Base-by-base conservation (phyloP, 2,329 filamentous ascomycete genomes). In the Diaporthe helianthi region DNA sequence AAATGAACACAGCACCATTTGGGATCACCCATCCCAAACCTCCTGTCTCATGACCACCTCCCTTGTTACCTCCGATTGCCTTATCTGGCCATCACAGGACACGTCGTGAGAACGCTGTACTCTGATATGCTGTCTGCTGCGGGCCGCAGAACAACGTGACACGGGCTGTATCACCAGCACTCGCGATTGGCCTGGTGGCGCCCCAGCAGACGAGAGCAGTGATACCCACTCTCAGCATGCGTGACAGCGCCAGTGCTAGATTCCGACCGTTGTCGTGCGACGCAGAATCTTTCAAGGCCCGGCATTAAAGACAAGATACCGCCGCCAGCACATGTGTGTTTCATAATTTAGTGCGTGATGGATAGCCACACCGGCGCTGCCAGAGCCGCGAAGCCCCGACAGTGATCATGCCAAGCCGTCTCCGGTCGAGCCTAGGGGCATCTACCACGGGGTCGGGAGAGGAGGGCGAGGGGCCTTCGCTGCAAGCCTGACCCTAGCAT, bases 181-280 rank as follows among this genome's bases (percentile, higher is more conserved):
- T 60, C 49, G 58, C 58, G 58, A 63, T 63, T 63, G 58, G 58
- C 41, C 41, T 63, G 26, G 58, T 36, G 58, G 41, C 44, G 58
- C 58, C 53, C 29, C 26, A 49, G 41, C 29, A 49, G 58, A 63
- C 58, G 41, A 63, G 41, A 63, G 58, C 41, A 36, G 58, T 63
- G 58, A 33, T 49, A 63, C 58, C n/a, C 58, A 22, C n/a, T 36
- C 44, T 49, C 58, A 49, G 58, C 26, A 49, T 36, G 55, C 58
- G 58, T 36, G 44, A 63, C 58, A 46, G 44, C 58, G 29, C 41
- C 58, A 63, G 44, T 63, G 41, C 65, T 67, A 58, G 58, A 29
- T 13, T 47, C 65, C 65, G 65, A 67, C 65, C 65, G 65, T 67
- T 67, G 65, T 29, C 24, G 65, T 67, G 52, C 65, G 47, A 67